Evolutionary conservation across 2,329 filamentous ascomycete genomes (phyloP), one percentile per base, ranked within the genome.

Genomic region (Colletotrichum phormii): DNA sequence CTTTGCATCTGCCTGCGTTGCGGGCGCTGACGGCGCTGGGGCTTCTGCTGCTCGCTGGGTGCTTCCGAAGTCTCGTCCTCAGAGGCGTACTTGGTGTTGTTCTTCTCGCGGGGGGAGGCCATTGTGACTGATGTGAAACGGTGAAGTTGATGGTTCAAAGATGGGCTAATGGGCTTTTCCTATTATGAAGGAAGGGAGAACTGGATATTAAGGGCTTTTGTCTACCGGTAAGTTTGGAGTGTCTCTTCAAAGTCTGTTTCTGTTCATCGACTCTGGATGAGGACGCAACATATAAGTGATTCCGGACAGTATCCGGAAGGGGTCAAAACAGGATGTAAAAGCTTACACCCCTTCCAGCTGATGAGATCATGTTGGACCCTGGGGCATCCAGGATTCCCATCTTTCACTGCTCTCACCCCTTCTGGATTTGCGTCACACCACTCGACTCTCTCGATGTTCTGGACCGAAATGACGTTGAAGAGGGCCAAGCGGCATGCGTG

Each of bases 51-150:
- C 71, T 81, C 77, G 67, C 78, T 78, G 7, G 61, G 61, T 18
- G 80, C 81, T 74, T 75, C 76, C 9, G 72, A 75, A 53, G 80
- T 80, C 61, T 75, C 82, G 59, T 78, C 80, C 29, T 82, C 82
- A 8, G 82, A 83, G 75, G 81, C 81, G 77, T 81, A 82, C 74
- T 77, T 77, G 71, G 80, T 78, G 66, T 73, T 78, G 60, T 73
- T 70, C 74, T 81, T 81, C 74, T 81, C 75, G 67, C 76, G 78
- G 62, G 80, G 80, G 24, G 81, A 78, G 65, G 78, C 77, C 77
- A 78, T 78, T 57, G 64, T 78, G 68, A 53, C 60, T 31, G 9
- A 6, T 33, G 22, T n/a, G 18, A 12, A 15, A 37, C 58, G 61
- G 33, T 46, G 37, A 46, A 22, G 24, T 22, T 18, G 77, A 77